Percentiles rank a stretch among this genome's conserved stretches.
Evolutionary conservation across 164 flowering plant genomes (phyloP).

Genomic region (Liquidambar formosana): DNA sequence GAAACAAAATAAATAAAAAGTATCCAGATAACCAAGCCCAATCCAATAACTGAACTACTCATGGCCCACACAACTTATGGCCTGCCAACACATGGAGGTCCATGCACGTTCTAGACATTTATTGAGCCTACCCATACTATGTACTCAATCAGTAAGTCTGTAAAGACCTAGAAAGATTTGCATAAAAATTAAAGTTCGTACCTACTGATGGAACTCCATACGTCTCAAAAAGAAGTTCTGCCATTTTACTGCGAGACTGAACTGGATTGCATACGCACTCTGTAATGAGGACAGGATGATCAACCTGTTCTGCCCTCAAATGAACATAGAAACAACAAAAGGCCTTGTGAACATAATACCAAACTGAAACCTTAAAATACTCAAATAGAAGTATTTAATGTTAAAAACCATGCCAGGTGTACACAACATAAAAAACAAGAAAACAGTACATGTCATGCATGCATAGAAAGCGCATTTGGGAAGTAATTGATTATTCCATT

Average conservation of each 20-base stretch:
- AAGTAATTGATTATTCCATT: no score
- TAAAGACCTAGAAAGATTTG: not conserved
- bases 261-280: slow-evolving; percentile 96
- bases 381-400: not conserved
- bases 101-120: not conserved
- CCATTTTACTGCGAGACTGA: slow-evolving; percentile 96
- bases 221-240: slow-evolving; percentile 95
- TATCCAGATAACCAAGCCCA: not conserved
- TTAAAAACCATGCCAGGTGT: not conserved
- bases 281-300: slow-evolving; percentile 92
- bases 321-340: slow-evolving; percentile 20
- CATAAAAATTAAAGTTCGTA: slow-evolving; percentile 23
- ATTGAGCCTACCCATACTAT: not conserved
- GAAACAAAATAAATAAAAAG: not conserved
- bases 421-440: not conserved
- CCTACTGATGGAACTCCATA: slow-evolving; percentile 98
- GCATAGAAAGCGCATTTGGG: not conserved
- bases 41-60: not conserved
- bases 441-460: not conserved
- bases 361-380: not conserved
- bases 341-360: slow-evolving; percentile 9
- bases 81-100: not conserved
- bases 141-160: not conserved
- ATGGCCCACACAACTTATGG: not conserved
- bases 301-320: slow-evolving; percentile 80